Evolutionary conservation across 257 asterid species (phyloP).

Genomic region (Paraleonurus japonicus): DNA sequence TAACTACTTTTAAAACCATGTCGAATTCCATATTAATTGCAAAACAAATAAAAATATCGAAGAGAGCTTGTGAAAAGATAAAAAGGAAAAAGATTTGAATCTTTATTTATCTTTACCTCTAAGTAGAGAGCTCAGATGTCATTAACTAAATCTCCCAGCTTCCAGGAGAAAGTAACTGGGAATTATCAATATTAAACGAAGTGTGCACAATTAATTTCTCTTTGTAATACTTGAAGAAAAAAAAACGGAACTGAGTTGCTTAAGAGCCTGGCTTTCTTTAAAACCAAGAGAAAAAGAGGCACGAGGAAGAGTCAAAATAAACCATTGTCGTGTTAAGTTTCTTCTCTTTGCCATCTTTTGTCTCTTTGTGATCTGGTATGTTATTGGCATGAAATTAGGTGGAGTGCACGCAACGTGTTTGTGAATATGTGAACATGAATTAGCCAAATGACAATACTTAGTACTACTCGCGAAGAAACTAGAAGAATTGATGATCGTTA

Average conservation of each 20-base stretch:
- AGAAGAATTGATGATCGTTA: neutral
- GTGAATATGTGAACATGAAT: conserved; percentile 28
- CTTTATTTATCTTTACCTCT: conserved; percentile 14
- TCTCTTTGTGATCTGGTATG: neutral
- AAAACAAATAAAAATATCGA: neutral
- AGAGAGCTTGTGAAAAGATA: neutral
- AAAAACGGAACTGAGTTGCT: neutral
- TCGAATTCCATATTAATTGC: neutral
- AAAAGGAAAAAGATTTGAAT: neutral
- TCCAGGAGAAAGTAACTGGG: conserved; percentile 24
- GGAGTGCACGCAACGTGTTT: conserved; percentile 32
- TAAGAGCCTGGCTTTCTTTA: conserved; percentile 10
- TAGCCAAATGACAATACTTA: conserved; percentile 9
- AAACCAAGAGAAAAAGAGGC: neutral
- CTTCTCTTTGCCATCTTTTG: neutral
- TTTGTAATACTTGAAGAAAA: neutral
- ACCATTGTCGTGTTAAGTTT: conserved; percentile 22
- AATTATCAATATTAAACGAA: conserved; percentile 3
- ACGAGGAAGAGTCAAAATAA: neutral
- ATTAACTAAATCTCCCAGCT: conserved; percentile 27
- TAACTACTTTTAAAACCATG: neutral
- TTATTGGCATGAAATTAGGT: neutral
- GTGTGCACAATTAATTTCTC: neutral
- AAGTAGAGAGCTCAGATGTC: conserved; percentile 25
- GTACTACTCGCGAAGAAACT: neutral